phyloP scores from a whole-genome alignment of 768 basidiomycete genomes.

The Hydnum rufescens region DNA sequence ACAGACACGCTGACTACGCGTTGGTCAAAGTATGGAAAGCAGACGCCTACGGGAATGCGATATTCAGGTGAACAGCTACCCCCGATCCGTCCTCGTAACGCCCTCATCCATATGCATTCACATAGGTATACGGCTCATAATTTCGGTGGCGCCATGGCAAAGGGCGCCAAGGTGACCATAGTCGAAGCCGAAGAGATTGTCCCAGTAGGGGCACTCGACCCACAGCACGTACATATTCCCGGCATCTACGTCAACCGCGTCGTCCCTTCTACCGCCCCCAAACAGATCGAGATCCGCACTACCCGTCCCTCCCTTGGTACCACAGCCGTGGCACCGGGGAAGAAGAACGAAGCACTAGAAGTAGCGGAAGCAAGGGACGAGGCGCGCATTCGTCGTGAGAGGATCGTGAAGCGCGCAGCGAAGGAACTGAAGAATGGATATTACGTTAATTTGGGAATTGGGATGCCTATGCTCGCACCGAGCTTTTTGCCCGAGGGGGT shows the following conservation, averaged over 20 bases:
- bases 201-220: constrained; percentile 59
- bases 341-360: constrained; percentile 1
- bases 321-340: not conserved
- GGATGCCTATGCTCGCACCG: constrained; percentile 79
- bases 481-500: constrained; percentile 55
- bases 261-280: constrained; percentile 54
- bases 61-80: constrained; percentile 45
- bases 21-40: constrained; percentile 84
- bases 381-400: constrained; percentile 23
- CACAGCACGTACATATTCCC: constrained; percentile 63
- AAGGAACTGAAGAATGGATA: constrained; percentile 77
- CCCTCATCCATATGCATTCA: no score
- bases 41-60: constrained; percentile 76
- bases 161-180: constrained; percentile 74
- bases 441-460: constrained; percentile 79
- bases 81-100: not conserved
- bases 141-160: constrained; percentile 72
- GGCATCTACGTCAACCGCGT: constrained; percentile 82
- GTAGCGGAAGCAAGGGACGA: constrained; percentile 12
- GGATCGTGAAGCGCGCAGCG: constrained; percentile 72
- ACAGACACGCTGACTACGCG: constrained; percentile 26
- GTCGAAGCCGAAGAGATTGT: constrained; percentile 92
- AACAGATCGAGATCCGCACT: constrained; percentile 57
- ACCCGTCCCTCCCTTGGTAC: constrained; percentile 27
- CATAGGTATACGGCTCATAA: constrained; percentile 70